phyloP scores from a whole-genome alignment of 2,329 filamentous ascomycete species.

The Colletotrichum tofieldiae region DNA sequence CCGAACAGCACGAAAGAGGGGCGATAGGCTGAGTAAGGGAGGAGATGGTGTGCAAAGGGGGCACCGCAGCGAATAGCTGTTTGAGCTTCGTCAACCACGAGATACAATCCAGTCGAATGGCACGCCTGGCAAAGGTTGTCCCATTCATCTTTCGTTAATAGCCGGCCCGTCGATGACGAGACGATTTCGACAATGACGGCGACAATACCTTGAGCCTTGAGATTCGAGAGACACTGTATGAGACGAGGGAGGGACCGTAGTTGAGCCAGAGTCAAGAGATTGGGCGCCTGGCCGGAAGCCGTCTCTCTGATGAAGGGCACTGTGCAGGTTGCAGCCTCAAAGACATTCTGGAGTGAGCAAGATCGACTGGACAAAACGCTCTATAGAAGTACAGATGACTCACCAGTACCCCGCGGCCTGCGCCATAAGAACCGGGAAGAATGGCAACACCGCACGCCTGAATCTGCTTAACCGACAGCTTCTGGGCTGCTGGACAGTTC shows the following conservation, averaged over 20 bases:
- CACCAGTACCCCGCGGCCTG: background rate
- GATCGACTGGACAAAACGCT: background rate
- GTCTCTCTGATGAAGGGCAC: background rate
- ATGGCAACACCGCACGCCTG: background rate
- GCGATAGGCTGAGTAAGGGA: background rate
- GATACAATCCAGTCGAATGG: background rate
- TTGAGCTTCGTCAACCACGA: background rate
- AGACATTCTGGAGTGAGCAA: background rate
- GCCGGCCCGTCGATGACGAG: background rate
- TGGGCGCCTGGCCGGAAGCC: background rate
- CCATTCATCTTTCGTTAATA: background rate
- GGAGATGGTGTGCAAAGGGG: background rate
- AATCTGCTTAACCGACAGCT: background rate
- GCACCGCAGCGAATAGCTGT: background rate
- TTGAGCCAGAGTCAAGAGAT: background rate
- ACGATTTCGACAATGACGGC: background rate
- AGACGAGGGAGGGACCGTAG: background rate
- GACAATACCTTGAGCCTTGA: background rate
- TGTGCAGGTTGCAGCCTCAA: background rate
- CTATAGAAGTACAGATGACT: background rate
- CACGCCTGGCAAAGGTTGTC: background rate
- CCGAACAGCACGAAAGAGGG: background rate
- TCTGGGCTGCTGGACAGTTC: background rate
- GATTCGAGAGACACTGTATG: background rate
- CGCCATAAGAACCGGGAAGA: background rate